phyloP scores from a whole-genome alignment of 768 basidiomycete species.

The Amylocystis lapponica region DNA sequence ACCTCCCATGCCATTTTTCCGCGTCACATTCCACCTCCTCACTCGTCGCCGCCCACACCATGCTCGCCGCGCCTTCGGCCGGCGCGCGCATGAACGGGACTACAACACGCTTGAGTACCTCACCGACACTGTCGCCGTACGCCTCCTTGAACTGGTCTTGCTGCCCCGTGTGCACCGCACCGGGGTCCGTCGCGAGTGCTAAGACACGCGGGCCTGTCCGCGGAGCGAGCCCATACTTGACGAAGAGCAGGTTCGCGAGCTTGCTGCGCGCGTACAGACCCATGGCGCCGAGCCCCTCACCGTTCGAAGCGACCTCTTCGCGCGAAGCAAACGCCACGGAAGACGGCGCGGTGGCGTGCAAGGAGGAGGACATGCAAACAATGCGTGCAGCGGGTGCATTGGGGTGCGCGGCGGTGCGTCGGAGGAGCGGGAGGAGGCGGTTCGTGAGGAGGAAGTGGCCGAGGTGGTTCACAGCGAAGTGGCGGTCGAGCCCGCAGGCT shows the following conservation, averaged over 20 bases:
- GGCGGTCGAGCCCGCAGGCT: conserved; percentile 21
- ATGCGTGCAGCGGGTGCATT: conserved; percentile 29
- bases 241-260: conserved; percentile 35
- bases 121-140: conserved; percentile 19
- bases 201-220: conserved; percentile 16
- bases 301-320: conserved; percentile 32
- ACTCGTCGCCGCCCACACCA: conserved; percentile 28
- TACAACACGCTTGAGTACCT: conserved; percentile 16
- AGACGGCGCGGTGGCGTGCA: conserved; percentile 32
- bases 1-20: conserved; percentile 19
- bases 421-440: conserved; percentile 33
- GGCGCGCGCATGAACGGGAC: conserved; percentile 24
- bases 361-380: conserved; percentile 34
- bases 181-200: conserved; percentile 24
- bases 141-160: conserved; percentile 24
- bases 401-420: conserved; percentile 26
- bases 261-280: conserved; percentile 36
- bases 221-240: conserved; percentile 25
- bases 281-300: conserved; percentile 21
- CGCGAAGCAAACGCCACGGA: conserved; percentile 27
- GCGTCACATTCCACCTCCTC: conserved; percentile 18
- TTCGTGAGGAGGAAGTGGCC: conserved; percentile 38
- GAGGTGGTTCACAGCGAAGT: conserved; percentile 31
- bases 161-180: conserved; percentile 23
- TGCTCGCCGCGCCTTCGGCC: conserved; percentile 20